Evolutionary conservation across 1,284 basidiomycete species (phyloP), one percentile per base, ranked within the genome.

Genomic region (Cryptococcus sp.): DNA sequence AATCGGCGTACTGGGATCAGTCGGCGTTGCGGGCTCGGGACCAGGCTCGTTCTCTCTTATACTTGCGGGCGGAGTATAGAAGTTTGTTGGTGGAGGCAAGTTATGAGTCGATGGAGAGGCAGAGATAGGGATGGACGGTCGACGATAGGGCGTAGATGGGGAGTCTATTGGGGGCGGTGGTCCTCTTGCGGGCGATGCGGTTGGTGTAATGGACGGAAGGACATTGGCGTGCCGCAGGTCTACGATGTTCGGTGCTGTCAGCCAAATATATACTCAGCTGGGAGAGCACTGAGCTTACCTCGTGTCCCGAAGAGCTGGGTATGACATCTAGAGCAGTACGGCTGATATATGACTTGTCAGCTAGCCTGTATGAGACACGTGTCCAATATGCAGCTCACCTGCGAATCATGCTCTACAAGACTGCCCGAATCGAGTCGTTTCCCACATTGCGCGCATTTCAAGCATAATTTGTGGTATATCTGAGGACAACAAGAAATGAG

Each of bases 401-500:
- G 46, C 5, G 64, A 62, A 57, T 78, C 78, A 54, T 80, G 78
- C 60, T 79, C 76, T 8, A 79, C 71, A 16, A 80, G 54, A 15
- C 65, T 58, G 4, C 77, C 70, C 11, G 76, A 69, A 58, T 80
- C 78, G 17, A 80, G 67, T 7, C 75, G 60, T 61, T 79, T 80
- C 49, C 65, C 62, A 63, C 79, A 81, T 8, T 66, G 60, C 34
- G 62, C 53, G 56, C 80, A 81, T 53, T 78, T 77, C 46, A 81
- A 62, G 53, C 80, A 81, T 1, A 70, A 57, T 59, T 80, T 80
- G 65, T 81, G 80, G 50, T 79, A 81, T 45, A 77, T 72, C 77
- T 78, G 61, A n/a, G 10, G 19, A 49, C 16, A 46, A 1, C 34
- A 26, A 39, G 25, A 19, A 5, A 22, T 10, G 29, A 34, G 29